Evolutionary conservation across 345 rosid genomes (phyloP), one percentile per base, ranked within the genome.

Genomic region (Citrus glauca): DNA sequence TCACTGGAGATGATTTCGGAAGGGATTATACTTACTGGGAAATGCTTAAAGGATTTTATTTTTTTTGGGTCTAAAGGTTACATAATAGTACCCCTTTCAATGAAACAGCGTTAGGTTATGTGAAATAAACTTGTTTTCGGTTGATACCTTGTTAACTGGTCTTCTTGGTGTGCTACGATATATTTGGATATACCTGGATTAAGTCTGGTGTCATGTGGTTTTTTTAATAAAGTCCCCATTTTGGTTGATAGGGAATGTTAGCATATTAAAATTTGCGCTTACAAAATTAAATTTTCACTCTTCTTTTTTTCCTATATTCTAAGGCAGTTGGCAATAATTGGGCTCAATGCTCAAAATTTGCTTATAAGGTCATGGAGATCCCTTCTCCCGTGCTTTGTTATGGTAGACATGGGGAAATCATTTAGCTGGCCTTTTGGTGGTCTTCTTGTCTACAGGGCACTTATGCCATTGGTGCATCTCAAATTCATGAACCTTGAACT

Each of bases 401-500:
- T 33, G 60, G 32, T 59, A 27, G 40, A 60, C 1, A 8, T 73
- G 68, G n/a, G 16, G 6, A 61, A 38, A 30, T 19, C 22, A 45
- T 27, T 45, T 33, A 28, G 25, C 42, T 62, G 69, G 59, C 69
- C 69, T 30, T 72, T 62, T 28, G 22, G 11, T 74, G 59, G 28
- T 74, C 25, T 27, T 62, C 14, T 1, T 40, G 38, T 5, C 16
- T 10, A 22, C 20, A 4, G 27, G 62, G 2, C 7, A 55, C 32
- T 53, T 9, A 19, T 50, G 56, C 20, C 35, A 48, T 70, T 14
- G 7, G 7, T 69, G 62, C 74, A 55, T 50, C 17, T 55, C 48
- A 33, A 72, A 48, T 74, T 61, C 37, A 73, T 24, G 56, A 59
- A 69, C 60, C 67, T 64, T 40, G 71, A 38, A 55, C n/a, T 72